A percentile compares a stretch with the other conserved stretches of the same genome.
phyloP scores from a whole-genome alignment of 495 filamentous ascomycete species.

The Delitschia confertaspora region DNA sequence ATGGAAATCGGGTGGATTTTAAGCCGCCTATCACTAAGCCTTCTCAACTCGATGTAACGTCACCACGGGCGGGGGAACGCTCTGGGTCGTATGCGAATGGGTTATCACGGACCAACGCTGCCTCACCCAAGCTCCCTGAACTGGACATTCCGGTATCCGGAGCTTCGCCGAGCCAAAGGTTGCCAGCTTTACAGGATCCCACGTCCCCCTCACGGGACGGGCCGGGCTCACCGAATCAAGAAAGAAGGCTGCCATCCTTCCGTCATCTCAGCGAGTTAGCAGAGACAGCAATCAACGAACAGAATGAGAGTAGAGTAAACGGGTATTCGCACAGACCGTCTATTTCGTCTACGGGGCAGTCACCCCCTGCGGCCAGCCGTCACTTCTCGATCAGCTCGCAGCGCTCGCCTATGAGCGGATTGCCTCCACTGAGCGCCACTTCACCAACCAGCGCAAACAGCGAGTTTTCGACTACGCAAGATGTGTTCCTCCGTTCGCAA shows the following conservation, averaged over 20 bases:
- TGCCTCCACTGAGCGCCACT: conserved; percentile 19
- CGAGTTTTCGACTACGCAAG: conserved; percentile 22
- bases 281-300: conserved; percentile 26
- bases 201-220: conserved; percentile 22
- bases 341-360: conserved; percentile 26
- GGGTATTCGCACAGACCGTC: conserved; percentile 27
- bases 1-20: conserved; percentile 11
- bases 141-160: conserved; percentile 21
- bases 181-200: conserved; percentile 25
- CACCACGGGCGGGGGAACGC: conserved; percentile 16
- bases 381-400: conserved; percentile 19
- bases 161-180: conserved; percentile 24
- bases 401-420: conserved; percentile 21
- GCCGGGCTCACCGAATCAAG: conserved; percentile 20
- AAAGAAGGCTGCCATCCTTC: conserved; percentile 22
- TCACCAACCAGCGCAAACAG: conserved; percentile 30
- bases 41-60: conserved; percentile 9
- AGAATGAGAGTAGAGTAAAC: conserved; percentile 20
- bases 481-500: conserved; percentile 24
- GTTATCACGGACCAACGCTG: conserved; percentile 14
- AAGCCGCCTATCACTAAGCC: conserved; percentile 7
- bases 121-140: conserved; percentile 25
- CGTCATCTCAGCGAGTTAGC: conserved; percentile 29
- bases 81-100: conserved; percentile 16
- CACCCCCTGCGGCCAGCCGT: conserved; percentile 20